Base-by-base conservation (phyloP, 768 basidiomycete species). In the Phaffia australis region DNA sequence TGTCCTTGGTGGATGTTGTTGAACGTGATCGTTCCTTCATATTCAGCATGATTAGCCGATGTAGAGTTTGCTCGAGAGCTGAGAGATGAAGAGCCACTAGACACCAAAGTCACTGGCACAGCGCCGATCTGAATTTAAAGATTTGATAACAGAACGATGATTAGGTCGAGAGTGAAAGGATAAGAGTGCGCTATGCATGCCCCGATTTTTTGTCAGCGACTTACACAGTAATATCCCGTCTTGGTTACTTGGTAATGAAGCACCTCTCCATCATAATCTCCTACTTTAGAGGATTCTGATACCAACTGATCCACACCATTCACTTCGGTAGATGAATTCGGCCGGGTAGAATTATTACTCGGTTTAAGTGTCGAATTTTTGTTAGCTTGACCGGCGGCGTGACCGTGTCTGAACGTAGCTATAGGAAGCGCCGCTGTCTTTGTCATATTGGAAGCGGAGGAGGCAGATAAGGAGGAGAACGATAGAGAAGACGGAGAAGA, bases 161-260 rank as follows among this genome's bases (percentile, higher is more conserved):
- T 47, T 19, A 60, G 52, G 29, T 19, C 18, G n/a, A 49, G n/a
- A 52, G 48, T 48, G 57, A 4, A 27, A 29, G 16, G 52, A 54
- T 35, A 18, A 32, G 15, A 55, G 66, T 18, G 16, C 25, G 32
- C 48, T 16, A 60, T 29, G 23, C 21, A 35, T 35, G 29, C 42
- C 29, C 27, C 19, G 69, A 57, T 51, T 35, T 9, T 35, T 15
- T 7, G 18, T 48, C 42, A 73, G 88, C 77, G 75, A 86, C 93
- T 92, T 70, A 94, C 86, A 75, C 94, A 98, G 75, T 95, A 98
- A 75, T 95, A 97, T 1, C 94, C 95, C 1, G 89, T 92, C 75
- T 87, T 87, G 30, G 79, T 79, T 27, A 98, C 89, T 27, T 80
- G 76, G 75, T 98, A 97, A 5, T 25, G 7, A 46, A 67, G 42